Base-by-base conservation (phyloP, 2,329 filamentous ascomycete genomes). In the Fusarium sp. region DNA sequence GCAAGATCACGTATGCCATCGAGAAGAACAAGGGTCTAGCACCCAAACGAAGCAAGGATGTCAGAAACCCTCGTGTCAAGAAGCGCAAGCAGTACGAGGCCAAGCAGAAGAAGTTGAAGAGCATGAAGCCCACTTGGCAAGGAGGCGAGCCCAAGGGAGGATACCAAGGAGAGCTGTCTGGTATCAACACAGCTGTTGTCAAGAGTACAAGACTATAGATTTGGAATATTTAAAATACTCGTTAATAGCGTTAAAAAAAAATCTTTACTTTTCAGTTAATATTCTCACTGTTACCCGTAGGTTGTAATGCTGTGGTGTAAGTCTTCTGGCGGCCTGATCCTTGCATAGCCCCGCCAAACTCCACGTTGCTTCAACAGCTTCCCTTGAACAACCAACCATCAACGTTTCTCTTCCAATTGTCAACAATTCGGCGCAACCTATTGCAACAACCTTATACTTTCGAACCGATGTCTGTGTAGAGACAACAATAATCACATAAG, bases 1-100 rank as follows among this genome's bases (percentile, higher is more conserved):
- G 97, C 64, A 93, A 93, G 80, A 97, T 99, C 79, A 93, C 89
- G 20, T 98, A 98, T 82, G 88, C 90, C 73, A 99, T 99, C 77
- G 89, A 94, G 83, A 98, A 98, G 89, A 99, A 99, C 83, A 98
- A 98, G 87, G 96, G 96, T 32, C 83, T 99, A 68, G 90, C 93
- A 63, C 93, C 94, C 48, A 91, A 92, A 81, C 87, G 95, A 69
- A 97, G 92, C 87, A 98, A 99, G 89, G 94, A 97, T 74, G 92
- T 94, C 62, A 87, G 95, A 69, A 99, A 99, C 83, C 94, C 96
- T 37, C 87, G 96, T 79, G 95, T 98, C 71, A 99, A 98, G 91
- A 98, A 98, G 91, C 90, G 93, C 82, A 93, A 93, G 89, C 94
- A 93, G 89, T 99, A 89, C 80, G 94, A 97, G 78, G 92, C 94